A percentile compares a stretch with the other conserved stretches of the same genome.
Evolutionary conservation across 768 basidiomycete genomes (phyloP).

Genomic region (Cantharellus cinnabarinus): DNA sequence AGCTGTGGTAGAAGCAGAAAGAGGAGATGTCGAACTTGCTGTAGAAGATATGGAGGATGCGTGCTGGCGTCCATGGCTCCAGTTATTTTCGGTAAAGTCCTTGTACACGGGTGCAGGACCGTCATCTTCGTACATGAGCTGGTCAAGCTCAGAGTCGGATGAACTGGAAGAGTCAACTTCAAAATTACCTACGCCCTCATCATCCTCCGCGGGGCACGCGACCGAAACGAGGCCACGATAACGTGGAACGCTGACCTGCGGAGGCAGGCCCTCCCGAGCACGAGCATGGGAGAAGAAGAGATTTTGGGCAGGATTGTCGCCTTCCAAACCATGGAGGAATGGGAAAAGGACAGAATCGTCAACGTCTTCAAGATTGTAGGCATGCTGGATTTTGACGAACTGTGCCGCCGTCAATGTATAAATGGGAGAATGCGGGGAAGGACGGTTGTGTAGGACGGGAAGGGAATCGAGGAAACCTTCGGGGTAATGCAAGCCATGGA

Average conservation of each 20-base stretch:
- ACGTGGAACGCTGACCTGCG: conserved; percentile 16
- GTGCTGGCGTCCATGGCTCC: conserved; percentile 2
- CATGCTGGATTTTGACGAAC: conserved; percentile 41
- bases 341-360: conserved; percentile 73
- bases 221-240: conserved; percentile 75
- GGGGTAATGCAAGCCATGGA: conserved; percentile 12
- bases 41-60: conserved; percentile 10
- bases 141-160: not conserved
- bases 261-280: conserved; percentile 7
- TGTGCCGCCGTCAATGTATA: conserved; percentile 23
- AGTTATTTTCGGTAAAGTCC: conserved; percentile 3
- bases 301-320: conserved; percentile 59
- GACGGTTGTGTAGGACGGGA: conserved; percentile 17
- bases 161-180: not conserved
- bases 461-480: conserved; percentile 13
- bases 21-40: conserved; percentile 10
- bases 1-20: conserved; percentile 9
- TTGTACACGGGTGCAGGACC: conserved; percentile 3
- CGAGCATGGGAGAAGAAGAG: conserved; percentile 38
- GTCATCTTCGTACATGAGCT: conserved; percentile 3
- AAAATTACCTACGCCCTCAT: not conserved
- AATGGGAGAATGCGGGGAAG: conserved; percentile 21
- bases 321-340: conserved; percentile 74
- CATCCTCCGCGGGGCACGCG: conserved; percentile 45
- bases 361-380: conserved; percentile 47